Evolutionary conservation across 1,139 yeast genomes (phyloP), one percentile per base, ranked within the genome.

Genomic region (Magnusiomyces ingens): DNA sequence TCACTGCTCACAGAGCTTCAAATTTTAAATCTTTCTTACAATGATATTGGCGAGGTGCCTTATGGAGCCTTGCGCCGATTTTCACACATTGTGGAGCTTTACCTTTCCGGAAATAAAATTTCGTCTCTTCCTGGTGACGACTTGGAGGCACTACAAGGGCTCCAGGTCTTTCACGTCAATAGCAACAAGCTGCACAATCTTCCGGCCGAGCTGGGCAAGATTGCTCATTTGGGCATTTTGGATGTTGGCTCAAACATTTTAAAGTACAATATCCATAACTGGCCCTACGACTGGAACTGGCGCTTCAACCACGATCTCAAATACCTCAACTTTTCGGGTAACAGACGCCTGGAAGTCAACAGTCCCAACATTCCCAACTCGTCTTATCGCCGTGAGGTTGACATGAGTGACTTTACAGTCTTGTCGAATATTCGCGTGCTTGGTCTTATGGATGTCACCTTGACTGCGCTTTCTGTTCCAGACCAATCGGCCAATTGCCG

Each of bases 221-320:
- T 90, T 54, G 66, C 71, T 1, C 78, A 80, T 38, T 72, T 94
- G 62, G 79, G 78, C 43, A 84, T 84, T 17, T 76, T 94, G 47
- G 99, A 94, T 71, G 94, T 89, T 17, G 96, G 98, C 2, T 87
- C 95, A 2, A 94, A 94, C 67, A 86, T 84, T 59, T 74, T 94
- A 67, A 86, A 91, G 64, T 93, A 93, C 69, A 93, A 94, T 62
- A 89, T 93, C 55, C 85, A 94, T 13, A 93, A 93, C 67, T 88
- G 91, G 81, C 95, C 95, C 6, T 91, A 89, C 66, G 99, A 93
- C 67, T 93, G 98, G 98, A 93, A 89, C 68, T 94, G 99, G 99
- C 85, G 86, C 63, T 84, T 83, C 75, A 94, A 93, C 65, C 74
- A 78, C 54, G 82, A 84, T 48, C 75, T 94, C 67, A 81, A 77